Conservation (phyloP, 257 asterid species). For the Scutellaria minor region DNA sequence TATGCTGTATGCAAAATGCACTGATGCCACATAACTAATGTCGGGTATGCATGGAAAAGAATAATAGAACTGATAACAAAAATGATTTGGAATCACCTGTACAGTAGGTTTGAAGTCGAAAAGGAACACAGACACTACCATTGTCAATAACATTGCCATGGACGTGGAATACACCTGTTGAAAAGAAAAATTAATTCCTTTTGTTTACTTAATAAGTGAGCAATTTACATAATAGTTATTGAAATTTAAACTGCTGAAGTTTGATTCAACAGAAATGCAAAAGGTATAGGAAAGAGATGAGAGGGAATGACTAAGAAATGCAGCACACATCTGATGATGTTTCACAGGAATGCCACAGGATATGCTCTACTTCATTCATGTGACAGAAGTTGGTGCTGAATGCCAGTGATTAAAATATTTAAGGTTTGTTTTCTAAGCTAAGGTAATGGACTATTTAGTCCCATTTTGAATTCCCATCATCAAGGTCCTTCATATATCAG, state of each 20-base stretch:
- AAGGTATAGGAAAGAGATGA: neutral
- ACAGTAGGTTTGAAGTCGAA: slow-evolving; percentile 88
- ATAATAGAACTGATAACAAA: slow-evolving; percentile 15
- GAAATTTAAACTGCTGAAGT: neutral
- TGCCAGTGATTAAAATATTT: neutral
- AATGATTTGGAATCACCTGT: slow-evolving; percentile 58
- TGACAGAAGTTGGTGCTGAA: neutral
- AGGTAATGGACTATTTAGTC: neutral
- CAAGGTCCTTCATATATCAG: neutral
- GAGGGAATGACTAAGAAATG: neutral
- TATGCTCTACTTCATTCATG: neutral
- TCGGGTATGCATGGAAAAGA: slow-evolving; percentile 20
- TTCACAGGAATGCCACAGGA: slow-evolving; percentile 1
- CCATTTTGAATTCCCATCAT: neutral
- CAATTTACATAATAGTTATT: neutral
- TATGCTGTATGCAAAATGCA: slow-evolving; percentile 26
- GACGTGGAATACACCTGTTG: slow-evolving; percentile 91
- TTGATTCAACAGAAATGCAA: slow-evolving; percentile 17
- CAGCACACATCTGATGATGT: neutral
- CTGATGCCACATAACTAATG: neutral
- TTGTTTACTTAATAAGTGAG: slow-evolving; percentile 8
- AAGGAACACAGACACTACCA: slow-evolving; percentile 77
- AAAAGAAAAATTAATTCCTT: slow-evolving; percentile 23
- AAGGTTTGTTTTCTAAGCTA: neutral
- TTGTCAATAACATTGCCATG: slow-evolving; percentile 96